phyloP scores from a whole-genome alignment of 2,329 filamentous ascomycete species.

The Xylariaceae sp. region DNA sequence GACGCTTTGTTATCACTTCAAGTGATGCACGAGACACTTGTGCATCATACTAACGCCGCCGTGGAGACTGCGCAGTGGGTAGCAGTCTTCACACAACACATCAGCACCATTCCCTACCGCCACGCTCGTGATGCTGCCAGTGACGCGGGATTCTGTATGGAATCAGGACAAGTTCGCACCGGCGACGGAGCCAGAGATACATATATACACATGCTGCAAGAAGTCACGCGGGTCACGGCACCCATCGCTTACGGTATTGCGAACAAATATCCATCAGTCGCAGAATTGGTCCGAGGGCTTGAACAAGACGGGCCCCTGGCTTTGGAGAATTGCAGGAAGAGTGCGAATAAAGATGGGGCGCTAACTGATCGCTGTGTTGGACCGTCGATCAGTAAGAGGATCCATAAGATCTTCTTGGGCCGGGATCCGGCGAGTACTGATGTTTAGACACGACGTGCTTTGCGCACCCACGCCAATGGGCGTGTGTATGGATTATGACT shows the following conservation, averaged over 20 bases:
- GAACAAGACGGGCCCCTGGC: constrained; percentile 56
- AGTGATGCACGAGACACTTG: constrained; percentile 61
- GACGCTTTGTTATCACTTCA: constrained; percentile 70
- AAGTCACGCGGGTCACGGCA: constrained; percentile 68
- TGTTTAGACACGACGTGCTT: constrained; percentile 35
- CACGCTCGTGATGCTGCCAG: constrained; percentile 49
- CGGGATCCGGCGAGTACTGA: constrained; percentile 55
- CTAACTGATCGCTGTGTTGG: constrained; percentile 55
- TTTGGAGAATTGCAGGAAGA: constrained; percentile 60
- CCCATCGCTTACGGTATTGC: constrained; percentile 70
- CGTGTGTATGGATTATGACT: too few relatives aligned
- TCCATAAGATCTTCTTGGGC: constrained; percentile 60
- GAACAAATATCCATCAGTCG: constrained; percentile 57
- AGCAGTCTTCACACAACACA: constrained; percentile 71
- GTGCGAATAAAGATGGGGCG: constrained; percentile 56
- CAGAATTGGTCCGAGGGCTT: constrained; percentile 58
- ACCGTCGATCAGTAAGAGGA: constrained; percentile 54
- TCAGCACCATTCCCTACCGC: constrained; percentile 73
- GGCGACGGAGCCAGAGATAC: constrained; percentile 66
- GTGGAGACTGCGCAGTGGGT: constrained; percentile 73
- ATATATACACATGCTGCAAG: constrained; percentile 73
- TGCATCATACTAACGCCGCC: constrained; percentile 64
- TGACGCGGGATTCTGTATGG: constrained; percentile 73
- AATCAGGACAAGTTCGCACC: constrained; percentile 69
- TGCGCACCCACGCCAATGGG: too few relatives aligned